Evolutionary conservation across 1,139 yeast species (phyloP).

Genomic region (Nakaseomyces kungkrabaensis): DNA sequence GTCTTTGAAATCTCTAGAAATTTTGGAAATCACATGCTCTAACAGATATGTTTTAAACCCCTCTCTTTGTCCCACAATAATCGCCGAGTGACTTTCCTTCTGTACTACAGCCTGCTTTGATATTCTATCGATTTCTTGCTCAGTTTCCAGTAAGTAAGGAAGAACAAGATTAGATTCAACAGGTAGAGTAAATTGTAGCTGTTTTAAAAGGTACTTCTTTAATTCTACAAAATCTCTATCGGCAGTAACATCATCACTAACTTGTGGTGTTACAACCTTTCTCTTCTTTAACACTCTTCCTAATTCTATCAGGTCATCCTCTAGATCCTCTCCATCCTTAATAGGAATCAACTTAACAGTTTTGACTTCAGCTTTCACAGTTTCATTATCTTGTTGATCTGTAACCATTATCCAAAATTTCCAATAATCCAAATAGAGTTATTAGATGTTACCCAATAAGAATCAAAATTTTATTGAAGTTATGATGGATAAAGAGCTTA

Average conservation of each 20-base stretch:
- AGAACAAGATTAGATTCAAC: conserved; percentile 14
- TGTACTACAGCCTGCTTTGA: conserved; percentile 57
- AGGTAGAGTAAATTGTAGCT: conserved; percentile 18
- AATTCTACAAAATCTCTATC: conserved; percentile 14
- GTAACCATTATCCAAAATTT: background rate
- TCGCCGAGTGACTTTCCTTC: conserved; percentile 72
- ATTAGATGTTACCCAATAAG: no score
- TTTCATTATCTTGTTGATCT: background rate
- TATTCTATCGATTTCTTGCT: conserved; percentile 42
- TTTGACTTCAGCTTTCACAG: background rate
- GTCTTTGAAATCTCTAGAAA: conserved; percentile 34
- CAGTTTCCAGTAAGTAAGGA: conserved; percentile 16
- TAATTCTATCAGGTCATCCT: background rate
- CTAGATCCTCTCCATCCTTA: background rate
- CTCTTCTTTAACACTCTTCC: background rate
- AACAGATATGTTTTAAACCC: conserved; percentile 66
- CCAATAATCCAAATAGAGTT: background rate
- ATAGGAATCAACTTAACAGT: background rate
- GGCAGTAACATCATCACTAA: background rate
- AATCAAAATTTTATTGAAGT: no score
- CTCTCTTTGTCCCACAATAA: conserved; percentile 72
- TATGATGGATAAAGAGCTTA: no score
- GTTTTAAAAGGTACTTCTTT: conserved; percentile 15
- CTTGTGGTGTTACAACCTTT: background rate
- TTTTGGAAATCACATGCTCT: conserved; percentile 43